Evolutionary conservation across 2,329 filamentous ascomycete genomes (phyloP), one percentile per base, ranked within the genome.

Genomic region (Phoma sp.): DNA sequence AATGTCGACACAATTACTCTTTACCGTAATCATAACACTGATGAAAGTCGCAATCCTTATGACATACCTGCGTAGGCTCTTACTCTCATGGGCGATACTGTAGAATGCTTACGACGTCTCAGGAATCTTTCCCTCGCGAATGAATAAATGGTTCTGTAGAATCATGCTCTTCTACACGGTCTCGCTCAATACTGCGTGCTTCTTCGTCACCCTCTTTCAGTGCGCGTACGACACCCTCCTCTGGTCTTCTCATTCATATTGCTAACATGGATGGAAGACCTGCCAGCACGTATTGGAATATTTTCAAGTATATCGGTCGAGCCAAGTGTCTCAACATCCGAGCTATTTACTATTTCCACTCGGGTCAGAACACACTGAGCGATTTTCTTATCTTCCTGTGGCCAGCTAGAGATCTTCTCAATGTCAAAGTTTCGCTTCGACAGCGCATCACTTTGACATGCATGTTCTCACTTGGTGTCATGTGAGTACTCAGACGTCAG

Each of bases 371-470:
- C 27, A 68, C 64, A 0, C 33, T 70, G 10, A 72, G 66, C 49
- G 71, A 74, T 46, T 69, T 73, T 30, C 36, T 72, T 7, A 63
- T 70, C 18, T 69, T 69, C 57, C 60, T 72, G 3, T 72, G 69
- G 69, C 70, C 70, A 0, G 67, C 65, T 1, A 62, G 62, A 35
- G 64, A 69, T 25, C 64, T 73, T 11, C 54, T 64, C 22, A 61
- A 54, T 2, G 60, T 73, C 10, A 60, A 60, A 18, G 56, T 71
- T 2, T 72, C 70, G 4, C 42, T 56, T 6, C 60, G 65, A 8
- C 68, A 73, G 44, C 60, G 69, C 1, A 40, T 71, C 2, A 71
- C 68, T 1, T 48, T 73, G 7, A 66, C 61, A 1, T 60, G 58
- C 36, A 68, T 72, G 59, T 73, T 73, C 49, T 65, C 63, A 11